A percentile compares a stretch with the other conserved stretches of the same genome.
Conservation (phyloP, 2,329 filamentous ascomycete species). For the Sporothrix humicola region DNA sequence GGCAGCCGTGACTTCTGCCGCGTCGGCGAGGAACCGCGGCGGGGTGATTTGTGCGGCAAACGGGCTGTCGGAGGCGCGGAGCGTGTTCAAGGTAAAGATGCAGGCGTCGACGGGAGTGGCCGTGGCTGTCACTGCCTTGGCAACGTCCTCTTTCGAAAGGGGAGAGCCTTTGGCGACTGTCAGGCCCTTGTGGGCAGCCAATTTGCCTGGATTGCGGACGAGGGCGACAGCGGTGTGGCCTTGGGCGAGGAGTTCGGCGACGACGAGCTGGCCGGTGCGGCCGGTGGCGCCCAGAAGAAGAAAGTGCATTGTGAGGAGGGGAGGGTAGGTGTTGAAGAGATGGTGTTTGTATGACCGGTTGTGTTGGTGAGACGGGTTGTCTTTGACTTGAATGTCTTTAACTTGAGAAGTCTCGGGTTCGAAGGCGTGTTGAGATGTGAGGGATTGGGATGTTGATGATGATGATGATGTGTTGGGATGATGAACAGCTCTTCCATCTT, state of each 20-base stretch:
- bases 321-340: not conserved
- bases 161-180: slow-evolving; percentile 47
- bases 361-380: not conserved
- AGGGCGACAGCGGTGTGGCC: slow-evolving; percentile 46
- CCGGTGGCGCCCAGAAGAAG: not conserved
- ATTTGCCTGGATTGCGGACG: slow-evolving; percentile 44
- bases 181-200: slow-evolving; percentile 43
- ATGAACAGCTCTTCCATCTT: no score
- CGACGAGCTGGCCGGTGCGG: slow-evolving; percentile 47
- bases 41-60: slow-evolving; percentile 49
- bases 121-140: slow-evolving; percentile 40
- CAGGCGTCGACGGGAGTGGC: slow-evolving; percentile 42
- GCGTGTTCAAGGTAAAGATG: slow-evolving; percentile 50
- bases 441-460: not conserved
- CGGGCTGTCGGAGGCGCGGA: slow-evolving; percentile 50
- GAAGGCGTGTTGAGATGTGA: not conserved
- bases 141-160: slow-evolving; percentile 46
- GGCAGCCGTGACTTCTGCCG: slow-evolving; percentile 45
- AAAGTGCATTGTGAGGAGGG: not conserved
- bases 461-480: not conserved
- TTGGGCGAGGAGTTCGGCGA: slow-evolving; percentile 48
- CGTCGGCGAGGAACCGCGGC: slow-evolving; percentile 49
- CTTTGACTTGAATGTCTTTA: not conserved
- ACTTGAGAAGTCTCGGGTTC: not conserved
- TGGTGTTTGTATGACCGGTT: not conserved